Evolutionary conservation across 1,284 basidiomycete species (phyloP).

Genomic region (Pseudozyma pruni): DNA sequence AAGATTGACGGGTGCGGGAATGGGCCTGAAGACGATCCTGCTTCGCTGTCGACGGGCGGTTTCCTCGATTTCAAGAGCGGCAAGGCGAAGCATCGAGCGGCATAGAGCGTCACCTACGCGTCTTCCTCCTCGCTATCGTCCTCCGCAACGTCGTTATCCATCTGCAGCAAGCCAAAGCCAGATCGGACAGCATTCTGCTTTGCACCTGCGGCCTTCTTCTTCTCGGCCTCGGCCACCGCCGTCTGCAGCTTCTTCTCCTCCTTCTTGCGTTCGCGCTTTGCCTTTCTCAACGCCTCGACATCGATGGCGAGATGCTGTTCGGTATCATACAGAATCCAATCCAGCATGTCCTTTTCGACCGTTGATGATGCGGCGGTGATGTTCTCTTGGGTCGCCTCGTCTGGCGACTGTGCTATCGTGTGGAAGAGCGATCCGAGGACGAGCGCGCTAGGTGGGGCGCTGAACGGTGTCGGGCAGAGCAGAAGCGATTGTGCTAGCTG

Average conservation of each 20-base stretch:
- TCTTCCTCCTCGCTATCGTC: slow-evolving; percentile 25
- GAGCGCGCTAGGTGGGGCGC: slow-evolving; percentile 32
- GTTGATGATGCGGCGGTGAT: slow-evolving; percentile 10
- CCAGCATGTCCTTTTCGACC: slow-evolving; percentile 33
- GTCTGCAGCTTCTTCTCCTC: slow-evolving; percentile 37
- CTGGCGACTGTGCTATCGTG: slow-evolving; percentile 22
- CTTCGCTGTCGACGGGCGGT: slow-evolving; percentile 40
- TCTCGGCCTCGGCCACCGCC: slow-evolving; percentile 15
- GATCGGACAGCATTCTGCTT: slow-evolving; percentile 24
- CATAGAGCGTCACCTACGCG: background rate
- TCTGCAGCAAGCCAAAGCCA: slow-evolving; percentile 30
- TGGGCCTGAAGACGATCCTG: slow-evolving; percentile 13
- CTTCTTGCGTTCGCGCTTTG: slow-evolving; percentile 43
- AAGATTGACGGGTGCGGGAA: slow-evolving; percentile 39
- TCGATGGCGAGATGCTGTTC: slow-evolving; percentile 43
- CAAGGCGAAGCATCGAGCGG: background rate
- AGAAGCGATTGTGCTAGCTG: slow-evolving; percentile 43
- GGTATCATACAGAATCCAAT: slow-evolving; percentile 41
- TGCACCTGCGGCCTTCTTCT: slow-evolving; percentile 16
- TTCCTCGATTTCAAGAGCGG: slow-evolving; percentile 20
- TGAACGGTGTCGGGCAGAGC: slow-evolving; percentile 34
- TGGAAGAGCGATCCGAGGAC: slow-evolving; percentile 42
- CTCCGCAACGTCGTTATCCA: slow-evolving; percentile 23
- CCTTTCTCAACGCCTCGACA: slow-evolving; percentile 43
- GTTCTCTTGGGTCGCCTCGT: slow-evolving; percentile 16